These are phyloP conservation scores for Aspergillus sojae DNA, from an alignment of 2,329 filamentous ascomycete genomes.

Conservation along the genomic window DNA sequence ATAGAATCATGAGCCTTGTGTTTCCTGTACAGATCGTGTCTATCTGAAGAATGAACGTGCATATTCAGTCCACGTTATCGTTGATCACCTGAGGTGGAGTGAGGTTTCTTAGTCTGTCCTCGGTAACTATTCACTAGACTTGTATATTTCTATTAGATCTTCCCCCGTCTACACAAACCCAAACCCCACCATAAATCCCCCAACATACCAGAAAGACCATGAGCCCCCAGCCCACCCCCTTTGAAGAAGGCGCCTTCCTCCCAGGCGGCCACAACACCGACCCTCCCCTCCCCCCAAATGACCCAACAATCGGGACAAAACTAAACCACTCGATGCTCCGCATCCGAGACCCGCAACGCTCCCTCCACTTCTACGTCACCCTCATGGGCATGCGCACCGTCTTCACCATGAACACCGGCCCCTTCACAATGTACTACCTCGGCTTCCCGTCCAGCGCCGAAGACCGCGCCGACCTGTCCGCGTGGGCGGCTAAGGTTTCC, in stretches of 20 bases:
- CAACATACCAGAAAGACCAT: too few species aligned
- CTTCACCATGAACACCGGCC: constrained; percentile 43
- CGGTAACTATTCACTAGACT: not conserved
- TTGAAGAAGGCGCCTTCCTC: constrained; percentile 32
- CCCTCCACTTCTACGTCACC: constrained; percentile 42
- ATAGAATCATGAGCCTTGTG: not conserved
- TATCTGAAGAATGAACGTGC: not conserved
- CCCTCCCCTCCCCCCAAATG: constrained; percentile 29
- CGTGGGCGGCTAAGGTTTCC: constrained; percentile 33
- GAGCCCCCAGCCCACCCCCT: constrained; percentile 9
- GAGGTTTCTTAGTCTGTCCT: not conserved
- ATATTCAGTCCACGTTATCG: not conserved
- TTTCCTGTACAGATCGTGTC: not conserved
- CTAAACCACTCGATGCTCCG: constrained; percentile 45
- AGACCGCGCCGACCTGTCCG: constrained; percentile 28
- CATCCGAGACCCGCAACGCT: constrained; percentile 36
- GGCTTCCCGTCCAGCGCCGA: constrained; percentile 37
- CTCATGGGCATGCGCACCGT: constrained; percentile 45
- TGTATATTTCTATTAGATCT: not conserved
- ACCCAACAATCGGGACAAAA: constrained; percentile 35
- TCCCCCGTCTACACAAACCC: not conserved
- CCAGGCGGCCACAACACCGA: constrained; percentile 34
- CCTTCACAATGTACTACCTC: constrained; percentile 46
- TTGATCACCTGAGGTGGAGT: not conserved
- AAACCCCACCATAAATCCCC: not conserved